Evolutionary conservation across 345 rosid species (phyloP).

Genomic region (Bretschneidera sinensis): DNA sequence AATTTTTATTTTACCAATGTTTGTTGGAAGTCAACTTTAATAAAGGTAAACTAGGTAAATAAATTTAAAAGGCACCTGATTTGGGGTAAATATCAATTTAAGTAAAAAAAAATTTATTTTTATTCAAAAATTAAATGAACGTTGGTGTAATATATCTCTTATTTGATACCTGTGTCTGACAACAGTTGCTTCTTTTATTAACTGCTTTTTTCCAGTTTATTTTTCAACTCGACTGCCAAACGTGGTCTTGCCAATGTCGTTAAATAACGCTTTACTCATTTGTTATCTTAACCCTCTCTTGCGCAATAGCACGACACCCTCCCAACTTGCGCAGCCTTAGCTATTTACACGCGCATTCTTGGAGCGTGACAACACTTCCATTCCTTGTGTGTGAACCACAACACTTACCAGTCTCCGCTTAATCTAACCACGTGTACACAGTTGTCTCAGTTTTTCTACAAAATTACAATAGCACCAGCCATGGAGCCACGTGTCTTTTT

Average conservation of each 20-base stretch:
- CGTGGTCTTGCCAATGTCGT: too few species aligned
- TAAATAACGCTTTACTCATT: neutral
- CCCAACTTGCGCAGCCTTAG: neutral
- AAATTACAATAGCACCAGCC: neutral
- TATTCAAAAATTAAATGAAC: too few species aligned
- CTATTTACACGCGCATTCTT: neutral
- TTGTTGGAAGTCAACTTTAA: too few species aligned
- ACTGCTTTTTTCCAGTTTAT: too few species aligned
- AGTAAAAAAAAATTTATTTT: neutral
- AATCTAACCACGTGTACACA: neutral
- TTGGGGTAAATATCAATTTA: too few species aligned
- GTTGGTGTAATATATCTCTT: too few species aligned
- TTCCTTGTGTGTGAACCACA: too few species aligned
- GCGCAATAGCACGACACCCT: too few species aligned
- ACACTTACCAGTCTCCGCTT: neutral
- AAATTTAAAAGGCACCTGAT: too few species aligned
- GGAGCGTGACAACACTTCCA: neutral
- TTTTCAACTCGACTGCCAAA: neutral
- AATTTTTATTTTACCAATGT: too few species aligned
- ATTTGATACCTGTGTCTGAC: neutral
- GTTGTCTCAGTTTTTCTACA: neutral
- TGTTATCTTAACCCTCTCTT: neutral
- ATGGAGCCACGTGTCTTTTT: neutral
- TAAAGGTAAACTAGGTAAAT: too few species aligned
- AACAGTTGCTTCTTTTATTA: too few species aligned